Base-by-base conservation (phyloP, 1,139 yeast genomes). In the Candida sp. region DNA sequence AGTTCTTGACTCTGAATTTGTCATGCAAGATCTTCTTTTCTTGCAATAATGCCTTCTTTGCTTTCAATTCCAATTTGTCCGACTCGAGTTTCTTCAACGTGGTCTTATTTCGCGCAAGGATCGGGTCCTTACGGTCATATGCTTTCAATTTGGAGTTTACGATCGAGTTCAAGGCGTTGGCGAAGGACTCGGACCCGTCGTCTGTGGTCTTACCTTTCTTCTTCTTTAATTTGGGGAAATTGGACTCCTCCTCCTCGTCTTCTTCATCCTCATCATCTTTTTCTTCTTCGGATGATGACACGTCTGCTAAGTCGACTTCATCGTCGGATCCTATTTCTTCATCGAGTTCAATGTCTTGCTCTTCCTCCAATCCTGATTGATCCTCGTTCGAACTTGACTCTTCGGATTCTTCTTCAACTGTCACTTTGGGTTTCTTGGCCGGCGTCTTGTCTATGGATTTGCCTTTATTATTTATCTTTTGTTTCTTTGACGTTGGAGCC, bases 111-210 rank as follows among this genome's bases (percentile, higher is more conserved):
- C 96, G 84, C 12, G 93, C 93, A 69, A 94, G 78, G 52, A 94
- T 91, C 2, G 99, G 99, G 63, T 92, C 96, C 44, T 81, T 81
- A 65, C 98, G 80, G 63, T 89, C 91, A 62, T 92, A 88, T 0
- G 97, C 96, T 66, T 94, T 94, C 60, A 94, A 77, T 63, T 85
- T 88, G 2, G 98, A 90, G 7, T 89, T 89, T 48, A 94, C 73
- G 62, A 94, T 90, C 27, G 97, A 96, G 56, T 77, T 83, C 65
- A 94, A 84, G 1, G 99, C 98, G 52, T 71, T 79, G 8, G 97
- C 90, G 64, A 94, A 93, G 3, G 86, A 79, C 49, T 77, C 85
- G 1, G 92, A 82, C 11, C 92, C 96, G 63, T 86, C 90, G 54
- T 80, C 87, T 37, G 73, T 72, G 2, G 35, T 28, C 49, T 76